Evolutionary conservation across 192 early-diverging fungal species (phyloP).

Genomic region (Bifiguratus adelaidae): DNA sequence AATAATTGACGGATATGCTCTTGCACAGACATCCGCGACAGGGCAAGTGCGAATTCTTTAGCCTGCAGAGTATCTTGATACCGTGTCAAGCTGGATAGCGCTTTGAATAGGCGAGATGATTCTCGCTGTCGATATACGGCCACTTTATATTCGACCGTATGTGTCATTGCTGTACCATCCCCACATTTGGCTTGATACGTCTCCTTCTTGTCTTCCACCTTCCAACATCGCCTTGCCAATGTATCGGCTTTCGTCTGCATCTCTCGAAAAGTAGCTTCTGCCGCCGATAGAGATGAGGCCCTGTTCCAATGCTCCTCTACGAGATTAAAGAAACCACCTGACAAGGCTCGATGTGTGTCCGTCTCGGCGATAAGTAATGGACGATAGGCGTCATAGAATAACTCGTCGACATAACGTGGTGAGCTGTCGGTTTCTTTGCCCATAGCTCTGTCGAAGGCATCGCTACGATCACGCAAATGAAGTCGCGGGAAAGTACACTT

Average conservation of each 20-base stretch:
- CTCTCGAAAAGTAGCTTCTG: background rate
- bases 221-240: background rate
- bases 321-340: too few species aligned
- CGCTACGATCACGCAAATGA: too few species aligned
- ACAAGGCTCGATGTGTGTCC: too few species aligned
- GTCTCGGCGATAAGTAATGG: too few species aligned
- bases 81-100: background rate
- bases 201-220: background rate
- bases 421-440: too few species aligned
- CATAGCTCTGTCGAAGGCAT: too few species aligned
- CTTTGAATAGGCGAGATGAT: background rate
- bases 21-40: background rate
- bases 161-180: background rate
- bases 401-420: too few species aligned
- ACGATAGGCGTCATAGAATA: too few species aligned
- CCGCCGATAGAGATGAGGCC: too few species aligned
- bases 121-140: constrained; percentile 1
- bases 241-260: background rate
- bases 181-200: background rate
- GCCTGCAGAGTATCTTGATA: background rate
- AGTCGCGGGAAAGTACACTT: too few species aligned
- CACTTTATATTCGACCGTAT: background rate
- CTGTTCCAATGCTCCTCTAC: too few species aligned
- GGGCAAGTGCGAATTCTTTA: too few species aligned
- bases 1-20: background rate